Conservation (phyloP, 345 rosid species). For the Eucalyptus pumila region DNA sequence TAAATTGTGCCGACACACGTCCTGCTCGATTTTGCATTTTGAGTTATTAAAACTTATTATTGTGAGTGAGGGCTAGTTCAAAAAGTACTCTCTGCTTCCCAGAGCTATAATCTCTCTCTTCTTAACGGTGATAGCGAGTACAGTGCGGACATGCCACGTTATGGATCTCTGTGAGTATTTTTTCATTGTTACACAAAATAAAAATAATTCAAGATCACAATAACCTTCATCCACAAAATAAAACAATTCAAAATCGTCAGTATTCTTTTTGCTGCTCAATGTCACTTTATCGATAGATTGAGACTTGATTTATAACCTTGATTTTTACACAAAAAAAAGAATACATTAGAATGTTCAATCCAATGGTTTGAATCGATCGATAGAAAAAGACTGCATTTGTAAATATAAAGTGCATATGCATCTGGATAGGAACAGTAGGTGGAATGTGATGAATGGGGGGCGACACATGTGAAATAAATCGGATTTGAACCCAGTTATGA, state of each 20-base stretch:
- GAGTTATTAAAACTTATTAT: background rate
- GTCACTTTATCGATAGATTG: background rate
- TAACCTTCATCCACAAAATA: background rate
- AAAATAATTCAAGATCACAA: background rate
- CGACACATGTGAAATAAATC: background rate
- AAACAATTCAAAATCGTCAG: background rate
- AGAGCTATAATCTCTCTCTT: background rate
- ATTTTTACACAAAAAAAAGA: background rate
- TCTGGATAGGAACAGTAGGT: fast-evolving
- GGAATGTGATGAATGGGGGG: background rate
- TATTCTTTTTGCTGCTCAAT: background rate
- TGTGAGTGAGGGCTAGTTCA: background rate
- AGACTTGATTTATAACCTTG: background rate
- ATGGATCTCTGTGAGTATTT: background rate
- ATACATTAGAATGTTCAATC: background rate
- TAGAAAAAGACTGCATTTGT: background rate
- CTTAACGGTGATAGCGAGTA: background rate
- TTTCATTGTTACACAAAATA: background rate
- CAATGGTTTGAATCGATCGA: background rate
- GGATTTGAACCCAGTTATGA: background rate
- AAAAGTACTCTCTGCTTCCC: background rate
- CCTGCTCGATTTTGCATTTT: background rate
- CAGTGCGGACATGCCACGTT: background rate
- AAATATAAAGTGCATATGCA: background rate
- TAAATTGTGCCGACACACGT: background rate